Percentiles rank a stretch among this genome's conserved stretches.
Evolutionary conservation across 2,329 filamentous ascomycete species (phyloP).

Genomic region (Tolypocladium inflatum): DNA sequence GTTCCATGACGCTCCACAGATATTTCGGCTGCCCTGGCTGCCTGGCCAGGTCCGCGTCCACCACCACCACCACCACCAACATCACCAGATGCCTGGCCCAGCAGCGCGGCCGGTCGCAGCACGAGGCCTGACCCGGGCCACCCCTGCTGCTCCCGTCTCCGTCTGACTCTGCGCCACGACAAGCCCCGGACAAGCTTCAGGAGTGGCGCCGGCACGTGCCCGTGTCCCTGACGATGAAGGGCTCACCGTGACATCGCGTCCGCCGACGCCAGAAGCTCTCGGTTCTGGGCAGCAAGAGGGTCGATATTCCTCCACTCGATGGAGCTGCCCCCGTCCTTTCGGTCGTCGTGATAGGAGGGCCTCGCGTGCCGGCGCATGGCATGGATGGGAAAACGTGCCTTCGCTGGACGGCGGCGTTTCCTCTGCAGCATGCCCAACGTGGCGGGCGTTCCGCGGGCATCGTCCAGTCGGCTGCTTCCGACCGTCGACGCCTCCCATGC

Average conservation of each 20-base stretch:
- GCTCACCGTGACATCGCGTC: slow-evolving; percentile 1
- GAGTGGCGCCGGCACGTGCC: slow-evolving; percentile 3
- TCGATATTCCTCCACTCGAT: neutral
- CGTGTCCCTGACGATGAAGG: slow-evolving; percentile 1
- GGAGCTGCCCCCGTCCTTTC: neutral
- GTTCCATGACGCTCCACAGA: neutral
- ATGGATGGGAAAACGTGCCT: neutral
- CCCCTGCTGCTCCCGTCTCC: neutral
- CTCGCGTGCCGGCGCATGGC: neutral
- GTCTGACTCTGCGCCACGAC: neutral
- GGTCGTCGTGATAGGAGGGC: neutral
- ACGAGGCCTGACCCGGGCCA: neutral
- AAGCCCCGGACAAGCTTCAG: neutral
- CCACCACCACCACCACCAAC: neutral
- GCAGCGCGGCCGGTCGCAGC: neutral
- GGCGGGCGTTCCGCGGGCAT: neutral
- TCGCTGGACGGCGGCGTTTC: neutral
- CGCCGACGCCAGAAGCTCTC: neutral
- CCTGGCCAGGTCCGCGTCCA: too few species aligned
- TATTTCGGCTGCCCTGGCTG: neutral
- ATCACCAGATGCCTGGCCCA: neutral
- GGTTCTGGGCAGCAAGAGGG: neutral
- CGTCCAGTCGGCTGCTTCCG: slow-evolving; percentile 2
- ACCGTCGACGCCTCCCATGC: neutral
- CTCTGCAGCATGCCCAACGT: neutral